A percentile compares a stretch with the other conserved stretches of the same genome.
Evolutionary conservation across 768 basidiomycete genomes (phyloP).

Genomic region (Lentinula aciculospora): DNA sequence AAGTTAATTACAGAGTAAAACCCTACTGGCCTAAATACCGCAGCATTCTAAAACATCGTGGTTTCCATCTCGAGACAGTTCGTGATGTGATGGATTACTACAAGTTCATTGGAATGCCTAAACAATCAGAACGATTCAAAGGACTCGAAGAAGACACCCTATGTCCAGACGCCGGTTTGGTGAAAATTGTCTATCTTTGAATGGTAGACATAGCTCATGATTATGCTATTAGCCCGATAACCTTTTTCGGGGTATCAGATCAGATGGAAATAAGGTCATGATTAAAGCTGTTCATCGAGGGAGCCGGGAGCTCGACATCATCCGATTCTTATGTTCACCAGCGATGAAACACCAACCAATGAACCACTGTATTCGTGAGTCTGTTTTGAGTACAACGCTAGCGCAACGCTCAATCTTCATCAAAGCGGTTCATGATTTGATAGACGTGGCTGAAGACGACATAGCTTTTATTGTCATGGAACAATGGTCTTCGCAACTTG

Average conservation of each 20-base stretch:
- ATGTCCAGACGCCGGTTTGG: constrained; percentile 69
- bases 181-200: constrained; percentile 18
- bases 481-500: constrained; percentile 66
- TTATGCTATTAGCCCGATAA: constrained; percentile 52
- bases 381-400: neutral
- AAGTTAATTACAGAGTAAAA: constrained; percentile 50
- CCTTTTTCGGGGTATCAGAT: constrained; percentile 61
- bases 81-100: constrained; percentile 62
- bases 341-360: constrained; percentile 50
- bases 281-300: constrained; percentile 61
- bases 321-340: constrained; percentile 49
- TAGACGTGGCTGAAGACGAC: constrained; percentile 45
- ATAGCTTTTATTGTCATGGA: constrained; percentile 75
- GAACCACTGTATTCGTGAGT: constrained; percentile 77
- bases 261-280: constrained; percentile 50
- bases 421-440: constrained; percentile 60
- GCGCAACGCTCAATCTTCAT: constrained; percentile 8
- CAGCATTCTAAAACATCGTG: constrained; percentile 37
- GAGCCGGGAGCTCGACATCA: constrained; percentile 60
- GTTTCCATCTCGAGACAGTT: constrained; percentile 64
- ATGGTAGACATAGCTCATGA: constrained; percentile 9
- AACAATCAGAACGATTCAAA: constrained; percentile 14
- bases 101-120: constrained; percentile 10
- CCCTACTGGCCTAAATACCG: constrained; percentile 62
- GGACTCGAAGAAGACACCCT: constrained; percentile 50